Evolutionary conservation across 768 basidiomycete species (phyloP), one percentile per base, ranked within the genome.

Genomic region (Coprinopsis marcescibilis): DNA sequence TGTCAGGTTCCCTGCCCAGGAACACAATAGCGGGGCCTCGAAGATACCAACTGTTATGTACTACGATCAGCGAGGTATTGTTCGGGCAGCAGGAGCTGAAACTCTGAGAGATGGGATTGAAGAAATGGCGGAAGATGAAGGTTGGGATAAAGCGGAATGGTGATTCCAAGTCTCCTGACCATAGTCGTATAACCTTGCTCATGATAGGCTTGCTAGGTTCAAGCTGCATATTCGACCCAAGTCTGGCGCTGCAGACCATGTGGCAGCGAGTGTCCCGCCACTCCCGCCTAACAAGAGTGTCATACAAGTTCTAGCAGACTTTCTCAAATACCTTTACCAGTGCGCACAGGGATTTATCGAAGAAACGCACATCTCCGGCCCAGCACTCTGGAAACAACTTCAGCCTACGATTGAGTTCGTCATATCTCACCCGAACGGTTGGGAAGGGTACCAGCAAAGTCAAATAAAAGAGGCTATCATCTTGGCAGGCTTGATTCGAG

Each of bases 361-460:
- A 42, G 66, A 71, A 27, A 60, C 61, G 3, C 62, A 71, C 33
- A 68, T 67, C 13, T 57, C 10, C 51, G 69, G 54, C 63, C 60
- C 61, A 2, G 29, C 15, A 61, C 62, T 50, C 2, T 52, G n/a
- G 58, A 20, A 25, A 27, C 43, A 36, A 2, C 38, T 52, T 34
- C 59, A 62, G 11, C 60, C 64, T 1, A 60, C 52, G 5, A 66
- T 77, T 33, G 62, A 69, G 21, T 72, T 67, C 42, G 62, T 75
- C 37, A 54, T 75, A 26, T 66, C 67, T 1, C 77, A 77, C 46
- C 77, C 77, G 8, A 78, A 78, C 50, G 77, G 70, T 1, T 80
- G 77, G 77, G 77, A 70, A 47, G 73, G 74, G 1, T 53, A 55
- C 1, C 78, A 80, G 46, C 78, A 80, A 48, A 60, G 58, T 3